Percentiles rank a stretch among this genome's conserved stretches.
Conservation (phyloP, 2,329 filamentous ascomycete species). For the Teratosphaeria viscida region DNA sequence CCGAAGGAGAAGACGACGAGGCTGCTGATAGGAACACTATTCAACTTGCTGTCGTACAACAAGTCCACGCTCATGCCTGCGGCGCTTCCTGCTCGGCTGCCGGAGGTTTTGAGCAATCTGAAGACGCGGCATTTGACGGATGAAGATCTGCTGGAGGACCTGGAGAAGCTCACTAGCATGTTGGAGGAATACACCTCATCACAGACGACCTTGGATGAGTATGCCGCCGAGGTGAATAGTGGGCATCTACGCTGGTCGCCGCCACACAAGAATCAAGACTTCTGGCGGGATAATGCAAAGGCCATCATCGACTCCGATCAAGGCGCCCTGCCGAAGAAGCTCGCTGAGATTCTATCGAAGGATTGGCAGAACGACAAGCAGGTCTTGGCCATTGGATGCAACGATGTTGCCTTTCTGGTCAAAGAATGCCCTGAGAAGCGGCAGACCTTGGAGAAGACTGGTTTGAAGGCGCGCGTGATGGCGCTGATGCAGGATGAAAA, state of each 20-base stretch:
- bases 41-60: slow-evolving; percentile 72
- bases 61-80: slow-evolving; percentile 62
- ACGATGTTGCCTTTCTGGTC: slow-evolving; percentile 79
- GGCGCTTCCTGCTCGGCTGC: slow-evolving; percentile 77
- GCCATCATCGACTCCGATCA: slow-evolving; percentile 77
- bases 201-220: slow-evolving; percentile 57
- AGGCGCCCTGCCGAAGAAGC: slow-evolving; percentile 64
- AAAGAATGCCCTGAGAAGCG: slow-evolving; percentile 82
- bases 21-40: slow-evolving; percentile 76
- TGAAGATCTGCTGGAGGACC: slow-evolving; percentile 43
- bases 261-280: slow-evolving; percentile 73
- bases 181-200: slow-evolving; percentile 75
- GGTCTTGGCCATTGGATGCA: slow-evolving; percentile 84
- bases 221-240: slow-evolving; percentile 71
- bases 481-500: slow-evolving; percentile 84
- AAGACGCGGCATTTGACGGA: slow-evolving; percentile 42
- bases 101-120: slow-evolving; percentile 48
- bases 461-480: slow-evolving; percentile 81
- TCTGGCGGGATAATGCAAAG: slow-evolving; percentile 86
- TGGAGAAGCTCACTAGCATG: slow-evolving; percentile 43
- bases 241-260: slow-evolving; percentile 90
- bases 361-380: slow-evolving; percentile 75
- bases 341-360: slow-evolving; percentile 78
- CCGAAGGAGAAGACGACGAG: slow-evolving; percentile 98
- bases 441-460: slow-evolving; percentile 67